Base-by-base conservation (phyloP, 805 yeast species). In the Ogataea neopini region DNA sequence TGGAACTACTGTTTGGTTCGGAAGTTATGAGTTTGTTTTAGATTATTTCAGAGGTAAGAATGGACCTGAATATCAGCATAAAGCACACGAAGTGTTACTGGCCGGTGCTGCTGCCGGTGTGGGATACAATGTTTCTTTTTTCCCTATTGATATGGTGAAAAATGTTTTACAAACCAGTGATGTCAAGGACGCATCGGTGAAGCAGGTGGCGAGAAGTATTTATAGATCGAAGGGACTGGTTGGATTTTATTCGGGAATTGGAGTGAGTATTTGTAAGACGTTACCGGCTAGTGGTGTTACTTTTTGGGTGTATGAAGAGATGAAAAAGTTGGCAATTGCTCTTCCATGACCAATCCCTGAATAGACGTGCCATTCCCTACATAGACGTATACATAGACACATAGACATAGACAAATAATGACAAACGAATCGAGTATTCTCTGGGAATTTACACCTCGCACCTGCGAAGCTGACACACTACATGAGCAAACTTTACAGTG, bases 1-100 rank as follows among this genome's bases (percentile, higher is more conserved):
- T 23, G 97, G 97, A 6, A 87, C 96, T 1, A 88, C 96, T 3
- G 83, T 92, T 1, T 91, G 97, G 97, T 91, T 91, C 69, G 92
- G 96, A 0, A 80, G 94, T 14, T 90, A 90, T 64, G 96, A 90
- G 62, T 68, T 75, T 38, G 68, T 77, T 6, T 63, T 70, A 17
- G 57, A 58, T 1, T 53, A 59, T n/a, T 69, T 79, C 52, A 72
- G 73, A 49, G 45, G 62, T 34, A 36, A 57, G 25, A 44, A 48
- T 43, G 58, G 48, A 39, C 50, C 45, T 44, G 62, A 51, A 52
- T 54, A 61, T 57, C 44, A 66, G 59, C 38, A 59, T 58, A 45
- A 63, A 61, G 73, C 79, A 3, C 60, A 76, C 53, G 88, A 86
- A 56, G 64, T 84, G 17, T 69, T 91, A 54, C 49, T 75, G 1